Base-by-base conservation (phyloP, 2,329 filamentous ascomycete species). In the Colletotrichum falcatum region DNA sequence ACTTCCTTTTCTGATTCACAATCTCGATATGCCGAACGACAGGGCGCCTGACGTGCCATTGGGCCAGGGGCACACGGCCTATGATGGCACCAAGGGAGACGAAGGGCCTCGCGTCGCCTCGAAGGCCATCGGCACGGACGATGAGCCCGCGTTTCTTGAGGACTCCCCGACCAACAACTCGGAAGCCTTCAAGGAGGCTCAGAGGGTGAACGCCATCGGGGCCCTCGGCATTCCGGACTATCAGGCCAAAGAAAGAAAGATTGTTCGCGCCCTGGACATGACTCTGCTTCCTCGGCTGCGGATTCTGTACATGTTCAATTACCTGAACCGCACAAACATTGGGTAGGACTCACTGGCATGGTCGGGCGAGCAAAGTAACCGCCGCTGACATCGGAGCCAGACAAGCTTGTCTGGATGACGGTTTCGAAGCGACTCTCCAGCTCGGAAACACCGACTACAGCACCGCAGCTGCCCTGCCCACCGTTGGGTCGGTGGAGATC, bases 391-490 rank as follows among this genome's bases (percentile, higher is more conserved):
- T 8, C 5, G 20, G 14, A 28, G 16, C 67, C 30, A 76, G 74
- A 2, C 74, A 76, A 67, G 75, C 73, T 3, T 67, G 71, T 20
- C 73, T 76, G 1, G 68, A 66, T 11, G 60, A 64, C 5, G 51
- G 60, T 1, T 73, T 77, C 1, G 74, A 76, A 26, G 67, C 66
- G 12, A 74, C 76, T 18, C 74, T 77, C 3, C 71, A 74, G 0
- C 74, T 77, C 8, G 61, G 65, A 0, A 72, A 74, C 6, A 73
- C 65, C 1, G 66, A 77, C 14, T 77, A 75, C 65, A 76, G 74
- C 30, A 70, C 73, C 4, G 76, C 76, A 5, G 74, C 77, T 0
- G 73, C 76, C 0, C 76, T 77, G 12, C 55, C 77, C 23, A 76
- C 72, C n/a, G 71, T 76, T 2, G 75, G 76, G 63, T 70, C 35